Evolutionary conservation across 108 stramenopile genomes (phyloP).

Genomic region (Nannochloropsis granulata): DNA sequence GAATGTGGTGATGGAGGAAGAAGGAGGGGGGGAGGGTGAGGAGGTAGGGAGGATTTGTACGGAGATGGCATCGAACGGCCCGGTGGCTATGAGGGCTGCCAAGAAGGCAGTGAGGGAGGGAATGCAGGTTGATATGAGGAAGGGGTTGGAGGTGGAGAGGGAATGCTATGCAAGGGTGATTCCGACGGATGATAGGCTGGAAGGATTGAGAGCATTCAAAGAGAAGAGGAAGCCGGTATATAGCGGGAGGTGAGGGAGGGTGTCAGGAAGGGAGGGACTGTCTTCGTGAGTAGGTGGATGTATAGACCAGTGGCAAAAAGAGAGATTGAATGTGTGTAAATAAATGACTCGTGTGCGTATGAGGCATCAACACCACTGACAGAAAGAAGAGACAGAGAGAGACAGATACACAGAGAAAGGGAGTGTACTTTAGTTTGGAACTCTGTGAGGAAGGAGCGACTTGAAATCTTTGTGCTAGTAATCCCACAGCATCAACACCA

Average conservation of each 20-base stretch:
- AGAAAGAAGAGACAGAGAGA: too few relatives aligned
- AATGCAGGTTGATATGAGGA: constrained; percentile 31
- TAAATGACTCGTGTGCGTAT: too few relatives aligned
- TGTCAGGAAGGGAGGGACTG: neutral
- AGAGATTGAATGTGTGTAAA: too few relatives aligned
- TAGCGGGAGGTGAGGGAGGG: constrained; percentile 36
- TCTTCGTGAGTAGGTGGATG: too few relatives aligned
- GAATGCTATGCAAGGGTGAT: constrained; percentile 43
- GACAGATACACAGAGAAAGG: too few relatives aligned
- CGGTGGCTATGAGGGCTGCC: constrained; percentile 53
- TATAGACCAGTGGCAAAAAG: too few relatives aligned
- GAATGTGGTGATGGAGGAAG: constrained; percentile 32
- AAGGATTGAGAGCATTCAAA: constrained; percentile 53
- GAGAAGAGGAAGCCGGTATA: constrained; percentile 53
- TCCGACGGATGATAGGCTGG: constrained; percentile 52
- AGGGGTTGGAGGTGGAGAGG: constrained; percentile 50
- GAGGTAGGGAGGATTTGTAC: constrained; percentile 41
- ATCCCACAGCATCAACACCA: too few relatives aligned
- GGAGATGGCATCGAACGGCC: constrained; percentile 51
- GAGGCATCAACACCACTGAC: too few relatives aligned
- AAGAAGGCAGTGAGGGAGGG: constrained; percentile 56
- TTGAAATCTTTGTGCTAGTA: too few relatives aligned
- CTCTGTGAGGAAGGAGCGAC: too few relatives aligned
- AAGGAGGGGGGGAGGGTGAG: constrained; percentile 2
- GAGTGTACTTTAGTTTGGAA: too few relatives aligned